These are phyloP conservation scores for Jasminum sambac DNA, from an alignment of 257 asterid species.

Conservation along the genomic window DNA sequence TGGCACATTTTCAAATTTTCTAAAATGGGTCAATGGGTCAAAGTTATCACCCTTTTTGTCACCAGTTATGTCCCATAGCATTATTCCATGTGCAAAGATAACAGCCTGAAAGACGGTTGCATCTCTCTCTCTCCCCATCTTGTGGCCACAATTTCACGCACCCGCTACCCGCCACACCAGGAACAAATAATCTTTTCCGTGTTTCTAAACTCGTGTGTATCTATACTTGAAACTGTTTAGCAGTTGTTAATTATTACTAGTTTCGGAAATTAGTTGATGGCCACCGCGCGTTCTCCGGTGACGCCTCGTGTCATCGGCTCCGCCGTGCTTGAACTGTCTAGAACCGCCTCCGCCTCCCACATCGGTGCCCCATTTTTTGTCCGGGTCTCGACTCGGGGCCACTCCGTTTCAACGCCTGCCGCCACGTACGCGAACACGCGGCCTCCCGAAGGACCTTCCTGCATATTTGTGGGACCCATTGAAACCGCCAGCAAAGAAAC, in stretches of 20 bases:
- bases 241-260: background rate
- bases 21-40: too few species aligned
- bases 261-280: conserved; percentile 46
- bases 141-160: conserved; percentile 31
- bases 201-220: background rate
- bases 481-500: conserved; percentile 90
- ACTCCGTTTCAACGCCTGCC: conserved; percentile 40
- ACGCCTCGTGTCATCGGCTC: conserved; percentile 53
- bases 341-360: conserved; percentile 32
- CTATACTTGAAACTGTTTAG: background rate
- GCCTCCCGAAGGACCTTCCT: conserved; percentile 73
- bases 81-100: too few species aligned
- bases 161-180: conserved; percentile 8
- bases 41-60: too few species aligned
- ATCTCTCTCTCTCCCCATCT: background rate
- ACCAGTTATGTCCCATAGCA: too few species aligned
- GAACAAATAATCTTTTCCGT: background rate
- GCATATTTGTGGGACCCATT: conserved; percentile 87
- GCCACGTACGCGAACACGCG: conserved; percentile 37
- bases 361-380: conserved; percentile 46
- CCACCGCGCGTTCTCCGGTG: conserved; percentile 64
- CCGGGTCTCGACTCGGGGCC: conserved; percentile 54
- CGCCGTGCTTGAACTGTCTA: conserved; percentile 43
- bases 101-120: too few species aligned
- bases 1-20: too few species aligned